Base-by-base conservation (phyloP, 2,329 filamentous ascomycete genomes). In the Cytospora schulzeri region DNA sequence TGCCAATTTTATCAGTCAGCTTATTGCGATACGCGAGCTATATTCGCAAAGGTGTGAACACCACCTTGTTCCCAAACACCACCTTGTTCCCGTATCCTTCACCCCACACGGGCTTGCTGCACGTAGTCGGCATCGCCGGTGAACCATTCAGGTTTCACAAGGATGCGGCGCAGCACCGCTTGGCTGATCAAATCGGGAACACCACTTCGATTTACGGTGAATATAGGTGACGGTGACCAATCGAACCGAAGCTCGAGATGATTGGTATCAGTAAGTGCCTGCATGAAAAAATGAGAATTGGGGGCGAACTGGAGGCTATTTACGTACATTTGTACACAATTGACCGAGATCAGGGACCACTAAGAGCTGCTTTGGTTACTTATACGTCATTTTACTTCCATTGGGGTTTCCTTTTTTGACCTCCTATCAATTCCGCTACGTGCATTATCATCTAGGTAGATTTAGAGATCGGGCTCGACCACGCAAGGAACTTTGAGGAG, bases 321-420 rank as follows among this genome's bases (percentile, higher is more conserved):
- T n/a, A n/a, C n/a, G n/a, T n/a, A n/a, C n/a, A n/a, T n/a, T n/a
- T n/a, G n/a, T n/a, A n/a, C n/a, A 88, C 72, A 2, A 83, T 71
- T 29, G 74, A 70, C 60, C 74, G 76, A 4, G 81, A 82, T 17
- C 77, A 77, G 0, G 85, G 85, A 3, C 74, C 77, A 7, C 82
- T 85, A 65, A 14, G 41, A 24, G 1, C 51, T 12, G 29, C 28
- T 15, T 45, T 7, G 48, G 63, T 69, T 26, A 70, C 59, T 53
- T 55, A 24, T 19, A 58, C 48, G 57, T 14, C 33, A 33, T 11
- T 33, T 33, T 2, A 7, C 12, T 33, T 33, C 31, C 31, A 33
- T 33, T 14, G 35, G 4, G 8, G 5, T 11, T 38, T 11, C 17
- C 35, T 38, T 3, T 14, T 35, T n/a, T n/a, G n/a, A n/a, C n/a